These are phyloP conservation scores for Penicillium nucicola DNA, from an alignment of 495 filamentous ascomycete genomes.

Conservation along the genomic window DNA sequence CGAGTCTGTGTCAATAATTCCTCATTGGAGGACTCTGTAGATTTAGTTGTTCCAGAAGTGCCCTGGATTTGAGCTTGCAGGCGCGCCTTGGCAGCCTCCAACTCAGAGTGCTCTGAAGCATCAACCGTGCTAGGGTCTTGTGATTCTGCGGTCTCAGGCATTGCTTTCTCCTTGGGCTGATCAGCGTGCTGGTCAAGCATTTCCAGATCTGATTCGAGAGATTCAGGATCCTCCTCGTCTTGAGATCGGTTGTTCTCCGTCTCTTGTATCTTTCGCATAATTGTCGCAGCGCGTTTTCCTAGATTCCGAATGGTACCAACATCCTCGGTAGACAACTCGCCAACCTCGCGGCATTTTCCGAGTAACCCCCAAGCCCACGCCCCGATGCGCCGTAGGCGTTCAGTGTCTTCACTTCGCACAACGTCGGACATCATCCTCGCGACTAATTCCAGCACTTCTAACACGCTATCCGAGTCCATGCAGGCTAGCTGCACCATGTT, in stretches of 20 bases:
- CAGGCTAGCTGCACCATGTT: slow-evolving; percentile 63
- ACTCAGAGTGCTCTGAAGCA: slow-evolving; percentile 25
- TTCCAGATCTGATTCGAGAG: slow-evolving; percentile 22
- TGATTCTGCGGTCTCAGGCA: slow-evolving; percentile 6
- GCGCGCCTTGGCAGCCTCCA: slow-evolving; percentile 59
- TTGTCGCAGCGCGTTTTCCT: slow-evolving; percentile 46
- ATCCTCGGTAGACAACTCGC: slow-evolving; percentile 45
- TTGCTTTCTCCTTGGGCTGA: slow-evolving; percentile 9
- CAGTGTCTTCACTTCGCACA: slow-evolving; percentile 37
- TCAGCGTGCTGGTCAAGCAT: slow-evolving; percentile 14
- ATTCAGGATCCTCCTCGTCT: slow-evolving; percentile 14
- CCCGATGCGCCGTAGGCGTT: slow-evolving; percentile 47
- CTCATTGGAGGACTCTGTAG: background rate
- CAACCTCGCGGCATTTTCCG: slow-evolving; percentile 46
- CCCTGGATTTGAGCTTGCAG: slow-evolving; percentile 48
- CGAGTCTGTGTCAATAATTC: slow-evolving; percentile 30
- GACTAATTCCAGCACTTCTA: slow-evolving; percentile 47
- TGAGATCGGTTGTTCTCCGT: slow-evolving; percentile 21
- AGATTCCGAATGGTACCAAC: slow-evolving; percentile 49
- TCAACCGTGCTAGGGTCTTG: slow-evolving; percentile 19
- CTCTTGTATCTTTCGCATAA: slow-evolving; percentile 44
- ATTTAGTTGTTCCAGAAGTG: background rate
- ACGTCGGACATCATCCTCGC: slow-evolving; percentile 41
- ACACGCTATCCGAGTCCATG: slow-evolving; percentile 60
- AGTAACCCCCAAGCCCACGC: slow-evolving; percentile 52